A percentile compares a stretch with the other conserved stretches of the same genome.
These are phyloP conservation scores for Trichothecium sympodiale DNA, from an alignment of 2,329 filamentous ascomycete species.

Conservation along the genomic window DNA sequence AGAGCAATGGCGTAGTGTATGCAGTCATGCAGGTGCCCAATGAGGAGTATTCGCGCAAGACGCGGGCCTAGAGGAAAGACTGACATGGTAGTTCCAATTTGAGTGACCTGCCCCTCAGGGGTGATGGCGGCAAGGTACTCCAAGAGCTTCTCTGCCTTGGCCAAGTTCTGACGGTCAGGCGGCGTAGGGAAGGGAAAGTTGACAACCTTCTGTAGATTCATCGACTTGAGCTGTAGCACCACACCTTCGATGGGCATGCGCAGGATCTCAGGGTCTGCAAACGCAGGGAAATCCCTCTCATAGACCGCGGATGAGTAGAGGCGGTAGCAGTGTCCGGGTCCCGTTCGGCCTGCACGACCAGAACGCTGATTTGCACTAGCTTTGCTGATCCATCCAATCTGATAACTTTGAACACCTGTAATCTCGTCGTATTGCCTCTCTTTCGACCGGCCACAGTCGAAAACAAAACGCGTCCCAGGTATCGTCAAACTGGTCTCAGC, in stretches of 20 bases:
- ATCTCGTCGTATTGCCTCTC: conserved; percentile 80
- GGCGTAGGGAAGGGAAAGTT: conserved; percentile 96
- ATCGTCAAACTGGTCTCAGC: conserved; percentile 97
- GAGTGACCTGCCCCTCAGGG: conserved; percentile 61
- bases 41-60: conserved; percentile 82
- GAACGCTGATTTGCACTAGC: conserved; percentile 85
- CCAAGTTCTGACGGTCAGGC: conserved; percentile 64
- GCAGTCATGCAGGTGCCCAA: conserved; percentile 74
- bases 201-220: conserved; percentile 81
- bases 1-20: conserved; percentile 78
- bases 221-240: conserved; percentile 86
- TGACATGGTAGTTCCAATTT: conserved; percentile 70
- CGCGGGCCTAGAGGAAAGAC: conserved; percentile 84
- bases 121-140: conserved; percentile 76
- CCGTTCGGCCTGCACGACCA: conserved; percentile 89
- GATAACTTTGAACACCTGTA: conserved; percentile 90
- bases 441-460: conserved; percentile 87
- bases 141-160: conserved; percentile 76
- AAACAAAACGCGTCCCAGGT: conserved; percentile 88
- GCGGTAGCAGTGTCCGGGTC: conserved; percentile 89
- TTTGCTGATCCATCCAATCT: conserved; percentile 95
- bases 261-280: conserved; percentile 78
- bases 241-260: conserved; percentile 88
- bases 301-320: conserved; percentile 92
- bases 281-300: conserved; percentile 77